Percentiles rank a stretch among this genome's conserved stretches.
These are phyloP conservation scores for Neonectria hederae DNA, from an alignment of 2,329 filamentous ascomycete species.

Conservation along the genomic window DNA sequence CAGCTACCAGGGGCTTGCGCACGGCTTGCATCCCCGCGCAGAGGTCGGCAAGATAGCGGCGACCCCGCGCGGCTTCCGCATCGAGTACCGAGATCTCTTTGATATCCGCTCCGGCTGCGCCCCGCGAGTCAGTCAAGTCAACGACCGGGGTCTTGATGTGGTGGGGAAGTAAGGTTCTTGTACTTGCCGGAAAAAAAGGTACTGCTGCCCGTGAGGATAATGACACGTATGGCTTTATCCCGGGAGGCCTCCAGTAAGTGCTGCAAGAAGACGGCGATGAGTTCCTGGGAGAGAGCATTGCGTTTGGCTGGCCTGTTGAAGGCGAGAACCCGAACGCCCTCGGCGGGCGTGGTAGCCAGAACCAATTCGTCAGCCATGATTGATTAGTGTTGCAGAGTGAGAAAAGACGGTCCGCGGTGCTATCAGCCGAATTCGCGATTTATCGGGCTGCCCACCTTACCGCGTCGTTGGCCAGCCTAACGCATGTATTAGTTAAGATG, in stretches of 20 bases:
- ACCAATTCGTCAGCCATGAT: constrained; percentile 31
- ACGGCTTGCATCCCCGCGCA: constrained; percentile 45
- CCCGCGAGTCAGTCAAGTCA: not conserved
- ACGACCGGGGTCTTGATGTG: not conserved
- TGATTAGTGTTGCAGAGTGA: not conserved
- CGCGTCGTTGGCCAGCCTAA: too few relatives aligned
- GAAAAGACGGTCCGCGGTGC: not conserved
- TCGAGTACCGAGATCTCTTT: constrained; percentile 48
- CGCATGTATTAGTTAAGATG: not conserved
- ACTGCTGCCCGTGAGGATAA: constrained; percentile 50
- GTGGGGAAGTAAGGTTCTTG: not conserved
- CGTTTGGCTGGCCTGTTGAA: constrained; percentile 64
- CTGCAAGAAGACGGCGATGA: constrained; percentile 56
- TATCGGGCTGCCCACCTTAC: too few relatives aligned
- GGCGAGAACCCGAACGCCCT: constrained; percentile 57
- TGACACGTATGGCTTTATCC: constrained; percentile 45
- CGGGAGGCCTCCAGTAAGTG: constrained; percentile 36
- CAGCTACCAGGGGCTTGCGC: constrained; percentile 59
- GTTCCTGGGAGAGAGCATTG: constrained; percentile 64
- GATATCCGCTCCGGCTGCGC: constrained; percentile 48
- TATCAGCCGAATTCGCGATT: not conserved
- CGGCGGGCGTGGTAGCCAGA: constrained; percentile 40
- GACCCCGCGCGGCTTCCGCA: constrained; percentile 43
- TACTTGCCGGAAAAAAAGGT: constrained; percentile 49
- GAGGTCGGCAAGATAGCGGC: constrained; percentile 54